A percentile compares a stretch with the other conserved stretches of the same genome.
Conservation (phyloP, 2,329 filamentous ascomycete species). For the Sporothrix curviconia region DNA sequence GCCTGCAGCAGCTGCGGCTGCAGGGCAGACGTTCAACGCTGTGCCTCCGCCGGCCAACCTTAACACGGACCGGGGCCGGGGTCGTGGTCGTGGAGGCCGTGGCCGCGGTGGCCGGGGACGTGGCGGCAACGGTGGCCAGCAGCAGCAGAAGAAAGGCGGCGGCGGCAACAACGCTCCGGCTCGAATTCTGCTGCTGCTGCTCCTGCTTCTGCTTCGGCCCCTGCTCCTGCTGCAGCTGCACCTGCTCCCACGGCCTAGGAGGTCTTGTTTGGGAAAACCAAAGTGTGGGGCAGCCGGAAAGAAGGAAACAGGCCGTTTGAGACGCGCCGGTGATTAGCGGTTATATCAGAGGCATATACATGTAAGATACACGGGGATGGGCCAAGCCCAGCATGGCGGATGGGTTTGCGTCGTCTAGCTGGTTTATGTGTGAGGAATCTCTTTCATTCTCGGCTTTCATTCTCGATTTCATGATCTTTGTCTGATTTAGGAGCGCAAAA, state of each 20-base stretch:
- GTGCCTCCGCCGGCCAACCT: slow-evolving; percentile 56
- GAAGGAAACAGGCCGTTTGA: too few species aligned
- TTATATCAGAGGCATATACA: too few species aligned
- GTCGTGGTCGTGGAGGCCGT: slow-evolving; percentile 33
- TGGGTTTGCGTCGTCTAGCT: neutral
- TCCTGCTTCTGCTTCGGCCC: neutral
- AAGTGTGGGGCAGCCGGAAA: too few species aligned
- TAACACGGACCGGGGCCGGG: slow-evolving; percentile 38
- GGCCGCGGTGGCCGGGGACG: slow-evolving; percentile 36
- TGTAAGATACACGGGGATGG: too few species aligned
- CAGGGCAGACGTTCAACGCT: slow-evolving; percentile 40
- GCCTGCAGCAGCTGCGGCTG: slow-evolving; percentile 14
- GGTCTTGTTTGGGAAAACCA: neutral
- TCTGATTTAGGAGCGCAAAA: neutral
- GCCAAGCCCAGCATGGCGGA: neutral
- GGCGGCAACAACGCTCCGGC: neutral
- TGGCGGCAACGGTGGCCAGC: slow-evolving; percentile 28
- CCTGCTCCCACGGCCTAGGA: neutral
- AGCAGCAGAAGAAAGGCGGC: too few species aligned
- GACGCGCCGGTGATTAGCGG: too few species aligned
- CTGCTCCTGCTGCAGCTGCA: neutral
- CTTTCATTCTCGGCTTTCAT: neutral
- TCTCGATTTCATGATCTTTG: neutral
- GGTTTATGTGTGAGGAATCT: neutral
- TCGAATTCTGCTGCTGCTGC: neutral